Base-by-base conservation (phyloP, 2,329 filamentous ascomycete genomes). In the Arachnomyces sp. region DNA sequence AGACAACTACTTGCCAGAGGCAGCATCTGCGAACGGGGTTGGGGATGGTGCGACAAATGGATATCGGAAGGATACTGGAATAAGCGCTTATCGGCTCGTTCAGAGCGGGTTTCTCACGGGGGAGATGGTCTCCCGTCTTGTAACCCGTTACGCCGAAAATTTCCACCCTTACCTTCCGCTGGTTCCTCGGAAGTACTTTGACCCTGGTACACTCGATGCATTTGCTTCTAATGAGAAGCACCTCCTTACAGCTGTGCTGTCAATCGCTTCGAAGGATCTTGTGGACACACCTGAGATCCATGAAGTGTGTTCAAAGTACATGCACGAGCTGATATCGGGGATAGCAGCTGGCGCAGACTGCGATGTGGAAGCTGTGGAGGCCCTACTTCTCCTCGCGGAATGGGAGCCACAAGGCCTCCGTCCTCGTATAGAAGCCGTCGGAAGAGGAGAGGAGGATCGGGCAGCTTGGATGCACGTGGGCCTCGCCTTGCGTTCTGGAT, bases 381-480 rank as follows among this genome's bases (percentile, higher is more conserved):
- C 80, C 2, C 61, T 86, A 2, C 64, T 85, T 0, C 65, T 86
- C 2, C 71, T 86, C 1, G 81, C 82, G 0, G 81, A 86, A 52
- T 86, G 82, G 82, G 80, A 79, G 5, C 79, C 80, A 0, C 81
- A 82, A 45, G 76, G 77, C 0, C 71, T 79, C 2, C 67, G 78
- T 4, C 72, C 72, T 2, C 66, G 73, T 28, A 74, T 76, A 20
- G 77, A 77, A 25, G 70, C 74, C 17, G 77, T 85, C 14, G 82
- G 81, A 0, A 72, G 81, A 40, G 82, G 82, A 7, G 81, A 85
- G 56, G 82, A 85, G 54, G 81, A 86, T 50, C 73, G 82, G 33
- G 80, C 82, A 20, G 80, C 81, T 0, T 86, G 82, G 82, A 85
- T 85, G 81, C 78, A 84, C 50, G 79, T 84, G 4, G 82, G 82